Conservation (phyloP, 164 flowering plant species). For the Chimonanthus praecox region DNA sequence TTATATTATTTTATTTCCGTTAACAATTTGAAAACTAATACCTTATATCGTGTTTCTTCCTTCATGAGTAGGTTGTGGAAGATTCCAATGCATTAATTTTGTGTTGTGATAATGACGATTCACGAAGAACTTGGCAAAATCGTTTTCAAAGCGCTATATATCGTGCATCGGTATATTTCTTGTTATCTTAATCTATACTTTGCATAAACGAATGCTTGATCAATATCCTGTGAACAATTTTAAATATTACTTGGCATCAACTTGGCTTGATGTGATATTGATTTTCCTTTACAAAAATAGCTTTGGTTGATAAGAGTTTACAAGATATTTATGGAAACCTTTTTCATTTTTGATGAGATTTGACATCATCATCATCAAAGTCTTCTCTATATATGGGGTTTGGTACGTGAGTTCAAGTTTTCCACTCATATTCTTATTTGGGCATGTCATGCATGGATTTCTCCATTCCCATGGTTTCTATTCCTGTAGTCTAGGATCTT, state of each 20-base stretch:
- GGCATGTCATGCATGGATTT: too few species aligned
- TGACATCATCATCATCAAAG: not conserved
- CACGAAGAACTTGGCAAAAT: slow-evolving; percentile 60
- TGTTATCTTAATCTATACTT: not conserved
- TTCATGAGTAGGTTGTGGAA: slow-evolving; percentile 59
- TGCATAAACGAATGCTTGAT: not conserved
- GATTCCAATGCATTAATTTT: slow-evolving; percentile 66
- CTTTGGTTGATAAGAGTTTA: too few species aligned
- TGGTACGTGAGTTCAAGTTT: not conserved
- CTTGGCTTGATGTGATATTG: too few species aligned
- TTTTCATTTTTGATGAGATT: not conserved
- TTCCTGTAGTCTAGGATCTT: too few species aligned
- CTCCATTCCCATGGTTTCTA: too few species aligned
- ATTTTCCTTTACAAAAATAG: too few species aligned
- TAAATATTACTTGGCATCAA: too few species aligned
- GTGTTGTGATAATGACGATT: slow-evolving; percentile 66
- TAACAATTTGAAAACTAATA: not conserved
- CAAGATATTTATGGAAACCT: not conserved
- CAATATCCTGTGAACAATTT: not conserved
- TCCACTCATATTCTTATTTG: not conserved
- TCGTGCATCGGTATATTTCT: slow-evolving; percentile 73
- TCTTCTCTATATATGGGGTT: not conserved
- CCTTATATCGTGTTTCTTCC: not conserved
- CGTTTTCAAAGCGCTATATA: slow-evolving; percentile 82
- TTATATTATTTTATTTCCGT: not conserved